phyloP scores from a whole-genome alignment of 306 rosid genomes.

The Begonia loranthoides region DNA sequence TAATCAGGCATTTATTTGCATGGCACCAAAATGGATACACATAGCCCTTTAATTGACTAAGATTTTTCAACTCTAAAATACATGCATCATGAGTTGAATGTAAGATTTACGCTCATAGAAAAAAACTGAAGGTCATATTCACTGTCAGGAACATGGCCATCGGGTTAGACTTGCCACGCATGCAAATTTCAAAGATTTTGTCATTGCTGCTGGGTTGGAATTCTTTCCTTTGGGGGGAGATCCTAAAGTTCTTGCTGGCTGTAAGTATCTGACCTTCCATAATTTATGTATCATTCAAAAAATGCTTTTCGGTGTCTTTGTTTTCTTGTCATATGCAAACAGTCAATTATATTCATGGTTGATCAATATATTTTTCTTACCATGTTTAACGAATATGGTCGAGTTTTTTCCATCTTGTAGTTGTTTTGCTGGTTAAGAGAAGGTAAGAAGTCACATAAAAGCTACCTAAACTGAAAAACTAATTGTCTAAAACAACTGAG shows the following conservation, averaged over 20 bases:
- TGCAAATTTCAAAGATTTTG: conserved; percentile 83
- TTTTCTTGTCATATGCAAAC: neutral
- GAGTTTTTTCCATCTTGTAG: neutral
- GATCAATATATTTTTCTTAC: too few species aligned
- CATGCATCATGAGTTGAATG: too few species aligned
- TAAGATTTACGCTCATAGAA: too few species aligned
- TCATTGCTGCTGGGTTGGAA: conserved; percentile 75
- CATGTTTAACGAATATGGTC: too few species aligned
- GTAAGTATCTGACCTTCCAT: conserved; percentile 37
- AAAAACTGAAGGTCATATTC: neutral
- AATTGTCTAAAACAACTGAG: too few species aligned
- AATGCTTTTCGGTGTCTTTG: neutral
- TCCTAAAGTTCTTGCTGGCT: conserved; percentile 95
- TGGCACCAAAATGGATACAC: too few species aligned
- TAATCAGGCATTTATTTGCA: too few species aligned
- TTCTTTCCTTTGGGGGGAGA: conserved; percentile 93
- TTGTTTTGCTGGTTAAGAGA: neutral
- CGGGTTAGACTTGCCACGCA: conserved; percentile 92
- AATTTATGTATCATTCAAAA: neutral
- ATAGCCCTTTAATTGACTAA: too few species aligned
- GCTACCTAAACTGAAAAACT: too few species aligned
- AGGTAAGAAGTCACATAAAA: too few species aligned
- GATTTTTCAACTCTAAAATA: too few species aligned
- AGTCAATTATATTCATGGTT: too few species aligned
- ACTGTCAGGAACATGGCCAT: conserved; percentile 65